Evolutionary conservation across 805 yeast genomes (phyloP).

Genomic region (Candida oleophila): DNA sequence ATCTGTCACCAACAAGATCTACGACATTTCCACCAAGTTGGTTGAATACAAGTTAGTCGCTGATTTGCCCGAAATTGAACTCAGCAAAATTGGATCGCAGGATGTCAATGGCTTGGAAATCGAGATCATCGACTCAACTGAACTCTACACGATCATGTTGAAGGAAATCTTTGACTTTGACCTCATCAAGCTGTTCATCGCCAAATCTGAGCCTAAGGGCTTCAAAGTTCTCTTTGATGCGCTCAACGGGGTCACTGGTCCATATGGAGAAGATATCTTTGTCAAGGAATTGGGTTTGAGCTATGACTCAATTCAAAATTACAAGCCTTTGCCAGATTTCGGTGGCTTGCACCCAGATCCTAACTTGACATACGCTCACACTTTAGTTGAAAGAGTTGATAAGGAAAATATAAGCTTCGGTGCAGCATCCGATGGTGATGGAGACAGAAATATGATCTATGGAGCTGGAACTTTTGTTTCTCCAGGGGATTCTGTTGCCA

Average conservation of each 20-base stretch:
- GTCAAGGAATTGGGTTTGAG: conserved; percentile 83
- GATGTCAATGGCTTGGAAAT: conserved; percentile 62
- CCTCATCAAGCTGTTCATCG: conserved; percentile 70
- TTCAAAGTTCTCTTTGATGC: conserved; percentile 86
- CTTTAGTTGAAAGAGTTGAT: conserved; percentile 87
- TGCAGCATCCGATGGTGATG: conserved; percentile 98
- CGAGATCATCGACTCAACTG: conserved; percentile 80
- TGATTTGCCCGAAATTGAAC: conserved; percentile 64
- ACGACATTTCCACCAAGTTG: conserved; percentile 61
- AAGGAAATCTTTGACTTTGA: conserved; percentile 86
- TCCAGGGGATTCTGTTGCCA: conserved; percentile 98
- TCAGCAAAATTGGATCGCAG: conserved; percentile 53
- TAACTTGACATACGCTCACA: conserved; percentile 87
- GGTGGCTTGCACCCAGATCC: conserved; percentile 99
- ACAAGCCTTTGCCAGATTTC: conserved; percentile 78
- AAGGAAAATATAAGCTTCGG: conserved; percentile 81
- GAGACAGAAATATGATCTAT: conserved; percentile 98
- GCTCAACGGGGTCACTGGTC: conserved; percentile 94
- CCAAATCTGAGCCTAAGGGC: conserved; percentile 43
- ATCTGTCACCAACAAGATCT: conserved; percentile 84
- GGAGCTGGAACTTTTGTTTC: conserved; percentile 94
- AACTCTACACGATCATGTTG: conserved; percentile 74
- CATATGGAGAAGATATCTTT: conserved; percentile 85
- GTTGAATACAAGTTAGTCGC: conserved; percentile 56
- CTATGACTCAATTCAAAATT: conserved; percentile 70